Base-by-base conservation (phyloP, 495 filamentous ascomycete genomes). In the Melanomma pulvis-pyrius region DNA sequence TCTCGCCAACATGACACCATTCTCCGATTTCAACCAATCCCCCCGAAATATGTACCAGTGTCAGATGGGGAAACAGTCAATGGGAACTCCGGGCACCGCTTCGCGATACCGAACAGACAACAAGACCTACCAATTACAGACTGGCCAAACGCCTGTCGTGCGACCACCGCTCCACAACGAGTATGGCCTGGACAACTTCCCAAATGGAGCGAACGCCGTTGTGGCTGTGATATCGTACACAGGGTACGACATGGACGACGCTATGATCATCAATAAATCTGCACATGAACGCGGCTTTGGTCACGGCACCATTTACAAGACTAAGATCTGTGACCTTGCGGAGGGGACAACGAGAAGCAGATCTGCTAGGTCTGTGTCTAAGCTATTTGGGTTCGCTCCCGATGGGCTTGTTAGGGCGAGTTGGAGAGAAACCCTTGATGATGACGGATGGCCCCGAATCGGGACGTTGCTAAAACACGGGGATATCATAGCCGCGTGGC, bases 231-330 rank as follows among this genome's bases (percentile, higher is more conserved):
- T 98, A 62, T 96, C 94, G 4, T 98, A 98, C 79, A 98, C 94
- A 6, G 94, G 93, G 48, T 98, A 97, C 75, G 94, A 98, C 82
- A 98, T 98, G 94, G 94, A 98, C 81, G 94, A 98, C 79, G 94
- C 94, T 76, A 98, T 98, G 94, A 97, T 98, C 70, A 83, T 98
- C 73, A 97, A 97, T 81, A 98, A 98, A 75, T 97, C 93, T 15
- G 87, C 93, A 1, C 91, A 97, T 78, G 94, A 98, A 77, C 89
- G 94, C 62, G 94, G 94, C n/a, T 98, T 98, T 74, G 93, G 90
- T 48, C 86, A 98, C 75, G 94, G 94, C 48, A 96, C 91, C 8
- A 91, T 98, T 74, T 98, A 97, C 83, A 98, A 98, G 81, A 96
- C 92, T 34, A 97, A 97, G 78, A 88, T 92, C 66, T 84, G 91